Base-by-base conservation (phyloP, 495 filamentous ascomycete species). In the Geoglossum glabrum region DNA sequence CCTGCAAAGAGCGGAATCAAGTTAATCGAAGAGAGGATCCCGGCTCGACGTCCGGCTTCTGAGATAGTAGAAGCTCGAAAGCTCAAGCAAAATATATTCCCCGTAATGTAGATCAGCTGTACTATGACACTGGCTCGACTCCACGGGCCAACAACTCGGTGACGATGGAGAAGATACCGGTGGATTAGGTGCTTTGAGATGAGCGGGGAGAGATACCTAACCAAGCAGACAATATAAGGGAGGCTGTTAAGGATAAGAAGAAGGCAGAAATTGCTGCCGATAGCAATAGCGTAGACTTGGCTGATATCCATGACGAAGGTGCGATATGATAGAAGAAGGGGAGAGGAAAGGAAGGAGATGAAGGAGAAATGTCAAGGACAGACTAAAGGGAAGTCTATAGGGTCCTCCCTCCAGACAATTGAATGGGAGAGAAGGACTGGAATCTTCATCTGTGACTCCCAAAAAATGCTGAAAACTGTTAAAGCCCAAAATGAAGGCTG, bases 11-110 rank as follows among this genome's bases (percentile, higher is more conserved):
- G 56, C 23, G 46, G 59, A 8, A 63, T 58, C 59, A 63, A 19
- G 55, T 63, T 58, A 26, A 63, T 61, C 27, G 62, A 49, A 26
- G 60, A 62, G 59, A 63, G 59, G 62, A 58, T 57, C 46, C 54
- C 55, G 34, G 59, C 59, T 45, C 60, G 60, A 13, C 61, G 59
- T 10, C 60, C 26, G 54, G 60, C 60, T 50, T 51, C 52, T n/a
- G 27, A 46, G 6, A 55, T 43, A 15, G 40, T 45, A n/a, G 40
- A 45, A 27, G 54, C 45, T 40, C 59, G 47, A 58, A 49, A 63
- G 27, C 1, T 55, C 46, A 57, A 27, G 23, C 60, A 63, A 50
- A 62, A 63, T 49, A 62, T 17, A 55, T 23, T 62, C 25, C 31
- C 23, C 27, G 6, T 31, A 46, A 58, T 31, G 28, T 63, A 63